These are phyloP conservation scores for Tetrapisispora iriomotensis DNA, from an alignment of 805 yeast species.

Conservation along the genomic window DNA sequence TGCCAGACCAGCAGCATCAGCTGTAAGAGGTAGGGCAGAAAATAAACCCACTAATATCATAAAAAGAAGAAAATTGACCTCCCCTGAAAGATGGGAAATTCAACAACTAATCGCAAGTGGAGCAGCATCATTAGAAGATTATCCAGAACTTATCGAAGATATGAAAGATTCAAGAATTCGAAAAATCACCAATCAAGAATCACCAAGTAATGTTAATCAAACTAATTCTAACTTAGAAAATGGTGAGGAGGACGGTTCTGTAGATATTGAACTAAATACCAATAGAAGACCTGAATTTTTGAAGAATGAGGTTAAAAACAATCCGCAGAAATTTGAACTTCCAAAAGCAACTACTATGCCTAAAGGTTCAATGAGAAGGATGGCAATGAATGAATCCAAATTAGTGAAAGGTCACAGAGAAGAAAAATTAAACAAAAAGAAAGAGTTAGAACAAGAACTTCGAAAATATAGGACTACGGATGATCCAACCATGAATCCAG, in stretches of 20 bases:
- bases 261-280: conserved; percentile 64
- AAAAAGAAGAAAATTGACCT: conserved; percentile 44
- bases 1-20: conserved; percentile 1
- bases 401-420: conserved; percentile 58
- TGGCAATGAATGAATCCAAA: conserved; percentile 66
- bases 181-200: no score
- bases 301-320: conserved; percentile 33
- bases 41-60: conserved; percentile 7
- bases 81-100: conserved; percentile 89
- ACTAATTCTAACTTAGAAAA: no score
- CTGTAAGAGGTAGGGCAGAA: conserved; percentile 3
- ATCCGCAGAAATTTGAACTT: conserved; percentile 34
- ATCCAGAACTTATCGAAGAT: conserved; percentile 43
- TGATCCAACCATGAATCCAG: conserved; percentile 21
- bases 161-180: conserved; percentile 7
- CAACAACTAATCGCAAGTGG: conserved; percentile 77
- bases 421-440: conserved; percentile 40
- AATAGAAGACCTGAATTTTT: conserved; percentile 63
- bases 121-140: conserved; percentile 54
- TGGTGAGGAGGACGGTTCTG: conserved; percentile 32
- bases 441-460: conserved; percentile 34
- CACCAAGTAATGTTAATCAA: no score
- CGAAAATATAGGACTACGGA: conserved; percentile 24
- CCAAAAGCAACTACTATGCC: conserved; percentile 58
- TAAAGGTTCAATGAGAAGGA: conserved; percentile 67